phyloP scores from a whole-genome alignment of 345 rosid species.

The Ceriops zippeliana region DNA sequence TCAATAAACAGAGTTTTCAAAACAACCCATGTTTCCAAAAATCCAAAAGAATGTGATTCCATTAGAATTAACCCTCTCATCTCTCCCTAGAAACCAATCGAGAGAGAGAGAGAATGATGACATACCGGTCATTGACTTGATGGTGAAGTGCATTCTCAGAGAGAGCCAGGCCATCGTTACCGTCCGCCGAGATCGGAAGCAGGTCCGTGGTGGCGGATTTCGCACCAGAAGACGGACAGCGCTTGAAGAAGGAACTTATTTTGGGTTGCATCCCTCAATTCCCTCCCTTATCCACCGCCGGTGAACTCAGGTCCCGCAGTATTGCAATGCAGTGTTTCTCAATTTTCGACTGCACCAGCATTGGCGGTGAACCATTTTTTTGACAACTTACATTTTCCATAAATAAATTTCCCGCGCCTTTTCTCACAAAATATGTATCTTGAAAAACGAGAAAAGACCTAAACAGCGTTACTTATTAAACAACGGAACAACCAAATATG shows the following conservation, averaged over 20 bases:
- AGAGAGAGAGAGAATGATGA: background rate
- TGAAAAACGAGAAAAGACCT: no score
- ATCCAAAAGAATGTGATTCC: background rate
- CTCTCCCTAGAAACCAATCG: background rate
- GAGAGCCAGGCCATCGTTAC: constrained; percentile 34
- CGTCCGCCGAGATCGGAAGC: constrained; percentile 14
- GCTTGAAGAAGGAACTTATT: constrained; percentile 72
- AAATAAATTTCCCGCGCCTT: no score
- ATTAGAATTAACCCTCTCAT: background rate
- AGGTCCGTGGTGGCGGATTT: background rate
- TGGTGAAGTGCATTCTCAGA: constrained; percentile 41
- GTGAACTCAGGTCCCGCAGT: no score
- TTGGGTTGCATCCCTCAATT: constrained; percentile 54
- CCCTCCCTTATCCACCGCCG: no score
- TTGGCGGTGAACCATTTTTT: no score
- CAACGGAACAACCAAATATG: no score
- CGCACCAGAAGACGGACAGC: constrained; percentile 27
- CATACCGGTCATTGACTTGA: constrained; percentile 33
- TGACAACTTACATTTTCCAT: no score
- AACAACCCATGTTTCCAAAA: background rate
- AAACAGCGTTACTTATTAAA: no score
- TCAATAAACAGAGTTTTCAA: background rate
- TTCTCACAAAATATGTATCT: no score
- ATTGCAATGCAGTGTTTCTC: no score
- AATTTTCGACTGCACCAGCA: no score